Evolutionary conservation across 2,329 filamentous ascomycete species (phyloP).

Genomic region (Pestalotiopsis sp.): DNA sequence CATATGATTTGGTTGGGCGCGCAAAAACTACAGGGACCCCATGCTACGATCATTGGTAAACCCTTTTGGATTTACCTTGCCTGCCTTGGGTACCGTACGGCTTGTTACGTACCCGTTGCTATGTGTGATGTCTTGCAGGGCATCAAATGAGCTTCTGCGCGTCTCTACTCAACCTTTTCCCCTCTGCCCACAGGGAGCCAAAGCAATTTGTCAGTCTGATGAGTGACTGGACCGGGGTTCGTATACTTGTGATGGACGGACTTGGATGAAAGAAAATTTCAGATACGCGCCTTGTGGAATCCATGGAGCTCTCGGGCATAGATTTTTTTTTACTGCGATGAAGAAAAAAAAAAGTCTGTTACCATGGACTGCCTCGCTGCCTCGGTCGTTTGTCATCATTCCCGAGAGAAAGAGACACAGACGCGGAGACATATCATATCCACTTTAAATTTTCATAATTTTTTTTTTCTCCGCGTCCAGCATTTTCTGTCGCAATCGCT

Average conservation of each 20-base stretch:
- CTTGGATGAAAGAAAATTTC: background rate
- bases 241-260: background rate
- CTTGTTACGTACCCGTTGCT: background rate
- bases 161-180: background rate
- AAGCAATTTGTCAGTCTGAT: background rate
- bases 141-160: background rate
- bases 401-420: background rate
- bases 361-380: background rate
- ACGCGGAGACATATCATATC: background rate
- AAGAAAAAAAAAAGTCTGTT: background rate
- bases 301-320: background rate
- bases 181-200: background rate
- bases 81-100: background rate
- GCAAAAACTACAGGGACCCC: background rate
- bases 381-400: background rate
- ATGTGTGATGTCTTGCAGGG: background rate
- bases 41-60: background rate
- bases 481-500: background rate
- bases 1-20: background rate
- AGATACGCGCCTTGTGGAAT: background rate
- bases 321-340: background rate
- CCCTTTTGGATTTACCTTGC: background rate
- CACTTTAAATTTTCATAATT: background rate
- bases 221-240: background rate
- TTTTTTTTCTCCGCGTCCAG: background rate